These are phyloP conservation scores for Dioscorea cayenensis DNA, from an alignment of 116 monocot species.

Conservation along the genomic window DNA sequence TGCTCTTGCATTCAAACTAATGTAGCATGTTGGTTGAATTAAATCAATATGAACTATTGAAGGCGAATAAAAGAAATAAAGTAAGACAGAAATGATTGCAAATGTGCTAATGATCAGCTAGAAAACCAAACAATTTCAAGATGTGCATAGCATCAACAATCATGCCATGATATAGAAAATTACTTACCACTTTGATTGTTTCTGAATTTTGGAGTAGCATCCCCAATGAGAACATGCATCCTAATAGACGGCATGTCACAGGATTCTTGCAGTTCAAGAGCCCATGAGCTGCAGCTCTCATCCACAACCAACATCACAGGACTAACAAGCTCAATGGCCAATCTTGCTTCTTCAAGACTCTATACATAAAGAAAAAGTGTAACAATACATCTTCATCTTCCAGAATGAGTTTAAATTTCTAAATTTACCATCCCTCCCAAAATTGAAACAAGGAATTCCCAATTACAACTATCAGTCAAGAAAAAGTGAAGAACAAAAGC, in stretches of 20 bases:
- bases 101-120: no score
- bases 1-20: no score
- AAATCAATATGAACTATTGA: no score
- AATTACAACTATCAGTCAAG: neutral
- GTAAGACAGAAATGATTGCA: no score
- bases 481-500: neutral
- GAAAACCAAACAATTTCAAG: no score
- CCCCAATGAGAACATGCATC: conserved; percentile 41
- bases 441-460: neutral
- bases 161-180: neutral
- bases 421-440: neutral
- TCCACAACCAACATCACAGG: conserved; percentile 69
- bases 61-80: no score
- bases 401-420: neutral
- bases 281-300: conserved; percentile 48
- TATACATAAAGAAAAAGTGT: conserved; percentile 9
- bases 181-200: conserved; percentile 27
- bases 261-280: conserved; percentile 13
- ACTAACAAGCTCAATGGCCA: conserved; percentile 52
- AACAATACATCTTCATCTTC: neutral
- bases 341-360: conserved; percentile 72
- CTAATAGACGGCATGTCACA: conserved; percentile 20
- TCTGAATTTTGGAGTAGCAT: neutral
- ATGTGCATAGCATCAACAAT: neutral
- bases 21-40: no score